Evolutionary conservation across 2,329 filamentous ascomycete genomes (phyloP), one percentile per base, ranked within the genome.

Genomic region (Aspergillus puulaauensis): DNA sequence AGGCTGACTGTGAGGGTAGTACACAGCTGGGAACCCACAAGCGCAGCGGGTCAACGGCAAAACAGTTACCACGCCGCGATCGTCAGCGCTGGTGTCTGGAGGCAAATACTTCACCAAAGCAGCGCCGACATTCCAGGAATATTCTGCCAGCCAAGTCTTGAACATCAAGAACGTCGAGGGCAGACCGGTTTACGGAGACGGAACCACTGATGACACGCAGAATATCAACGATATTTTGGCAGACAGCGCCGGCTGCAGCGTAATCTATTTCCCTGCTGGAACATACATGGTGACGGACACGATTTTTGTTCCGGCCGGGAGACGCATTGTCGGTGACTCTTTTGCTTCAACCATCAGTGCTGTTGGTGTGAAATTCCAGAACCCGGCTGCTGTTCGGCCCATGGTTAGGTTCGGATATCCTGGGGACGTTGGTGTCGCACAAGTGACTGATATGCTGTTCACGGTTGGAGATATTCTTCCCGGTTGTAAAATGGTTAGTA

Each of bases 251-350:
- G 68, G 73, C 15, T 77, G 77, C 48, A 79, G 82, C 61, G 72
- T 86, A 43, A 72, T 84, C 5, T 86, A 81, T 70, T 76, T 86
- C 58, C 83, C 85, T 64, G 77, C 79, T 52, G 84, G 84, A 35
- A 73, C 81, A 8, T 87, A 82, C 60, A 67, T 79, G 14, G 74
- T 82, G 14, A 75, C 70, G 1, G 71, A 76, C 41, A 83, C 81
- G 0, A 68, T 83, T 14, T 68, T 72, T 39, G 65, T 83, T n/a
- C 80, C 81, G 0, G 66, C 71, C 7, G 77, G 80, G 19, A 79
- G 80, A 3, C 76, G 77, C 2, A 79, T 86, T 19, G 72, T 83
- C 15, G 84, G 84, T 9, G 82, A 86, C 68, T 77, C 77, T 1
- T 84, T 80, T 50, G 65, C 64, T 71, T 77, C 82, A 19, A 73